Evolutionary conservation across 2,329 filamentous ascomycete species (phyloP), one percentile per base, ranked within the genome.

Genomic region (Bipolaris gigantea): DNA sequence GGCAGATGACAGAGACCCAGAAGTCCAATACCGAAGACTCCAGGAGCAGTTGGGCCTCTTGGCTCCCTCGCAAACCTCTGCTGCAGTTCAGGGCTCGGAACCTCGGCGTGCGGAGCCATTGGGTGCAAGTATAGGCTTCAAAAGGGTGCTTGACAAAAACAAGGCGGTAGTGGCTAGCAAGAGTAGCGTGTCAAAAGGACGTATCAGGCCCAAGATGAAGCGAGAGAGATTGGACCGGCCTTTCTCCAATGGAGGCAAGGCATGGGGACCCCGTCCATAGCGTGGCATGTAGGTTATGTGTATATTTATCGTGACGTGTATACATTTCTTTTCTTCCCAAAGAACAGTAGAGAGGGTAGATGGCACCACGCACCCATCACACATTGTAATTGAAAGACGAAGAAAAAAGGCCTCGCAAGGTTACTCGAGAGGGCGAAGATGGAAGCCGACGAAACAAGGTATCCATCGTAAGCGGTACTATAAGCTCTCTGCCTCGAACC

Each of bases 11-110:
- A 39, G 40, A 32, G 53, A 61, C 13, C 53, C 59, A n/a, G 59
- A 60, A 47, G 11, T 50, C 5, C 57, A 62, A 46, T 60, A 60
- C 47, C 40, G 50, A 32, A 57, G 40, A 21, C 52, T 60, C 1
- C 54, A 60, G 38, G 52, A 57, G 42, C 49, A 52, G 39, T 36
- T 62, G 7, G 59, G 57, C 19, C 46, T 58, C 34, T 23, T 39
- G 23, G 33, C 30, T 19, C 40, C 45, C 10, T 32, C 41, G 4
- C 39, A 33, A 35, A n/a, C 44, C 21, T 30, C 35, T 10, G 9
- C 38, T 23, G 15, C 23, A 6, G 32, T 7, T n/a, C 39, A 16
- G 11, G 33, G 21, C 11, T 15, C 27, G 10, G n/a, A 35, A 10
- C 32, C 11, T 33, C 30, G 35, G 25, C 21, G 21, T 16, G 2